These are phyloP conservation scores for Suhomyces sp. DNA, from an alignment of 805 yeast species.

Conservation along the genomic window DNA sequence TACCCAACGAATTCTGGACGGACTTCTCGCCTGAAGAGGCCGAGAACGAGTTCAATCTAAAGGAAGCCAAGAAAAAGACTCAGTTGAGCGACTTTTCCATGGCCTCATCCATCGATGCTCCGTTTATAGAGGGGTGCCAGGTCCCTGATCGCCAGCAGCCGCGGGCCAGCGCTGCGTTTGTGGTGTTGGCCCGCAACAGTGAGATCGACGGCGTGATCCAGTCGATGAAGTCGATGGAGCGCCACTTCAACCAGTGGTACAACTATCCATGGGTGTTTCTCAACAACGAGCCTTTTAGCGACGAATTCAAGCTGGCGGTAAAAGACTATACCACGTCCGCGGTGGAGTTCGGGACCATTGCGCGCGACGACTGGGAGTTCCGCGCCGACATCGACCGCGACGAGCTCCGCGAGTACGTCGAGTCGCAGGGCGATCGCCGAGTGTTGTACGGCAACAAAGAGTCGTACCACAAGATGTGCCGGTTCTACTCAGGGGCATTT, in stretches of 20 bases:
- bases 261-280: slow-evolving; percentile 90
- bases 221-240: slow-evolving; percentile 72
- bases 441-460: slow-evolving; percentile 80
- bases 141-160: slow-evolving; percentile 39
- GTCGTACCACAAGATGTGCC: slow-evolving; percentile 91
- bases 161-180: slow-evolving; percentile 79
- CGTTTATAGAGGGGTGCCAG: slow-evolving; percentile 56
- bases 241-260: slow-evolving; percentile 91
- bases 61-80: neutral
- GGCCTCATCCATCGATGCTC: slow-evolving; percentile 26
- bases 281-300: slow-evolving; percentile 73
- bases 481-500: slow-evolving; percentile 84
- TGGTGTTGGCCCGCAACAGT: slow-evolving; percentile 76
- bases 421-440: slow-evolving; percentile 76
- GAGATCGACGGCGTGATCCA: slow-evolving; percentile 75
- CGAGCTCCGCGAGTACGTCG: slow-evolving; percentile 54
- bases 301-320: slow-evolving; percentile 58
- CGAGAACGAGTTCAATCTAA: neutral
- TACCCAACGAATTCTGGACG: neutral
- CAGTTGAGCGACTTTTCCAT: slow-evolving; percentile 13
- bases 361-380: slow-evolving; percentile 66
- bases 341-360: slow-evolving; percentile 71
- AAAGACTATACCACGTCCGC: slow-evolving; percentile 51
- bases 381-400: slow-evolving; percentile 35
- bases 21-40: neutral